Evolutionary conservation across 2,329 filamentous ascomycete genomes (phyloP).

Genomic region (Phaeosphaeriaceae sp.): DNA sequence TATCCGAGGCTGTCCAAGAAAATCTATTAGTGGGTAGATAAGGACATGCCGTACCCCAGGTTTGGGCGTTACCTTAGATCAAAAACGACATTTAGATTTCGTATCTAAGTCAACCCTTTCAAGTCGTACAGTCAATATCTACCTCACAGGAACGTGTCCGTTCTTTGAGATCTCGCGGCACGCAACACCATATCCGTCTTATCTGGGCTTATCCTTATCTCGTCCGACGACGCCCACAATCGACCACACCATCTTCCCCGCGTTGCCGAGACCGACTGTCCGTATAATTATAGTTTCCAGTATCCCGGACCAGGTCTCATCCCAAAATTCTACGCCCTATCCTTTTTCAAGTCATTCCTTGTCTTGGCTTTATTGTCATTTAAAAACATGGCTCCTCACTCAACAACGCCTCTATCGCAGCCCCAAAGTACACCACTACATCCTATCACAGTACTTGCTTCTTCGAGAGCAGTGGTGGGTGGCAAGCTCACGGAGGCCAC

Average conservation of each 20-base stretch:
- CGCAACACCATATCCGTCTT: constrained; percentile 29
- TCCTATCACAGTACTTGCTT: constrained; percentile 77
- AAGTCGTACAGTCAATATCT: background rate
- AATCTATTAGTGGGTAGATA: constrained; percentile 39
- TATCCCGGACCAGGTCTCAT: constrained; percentile 15
- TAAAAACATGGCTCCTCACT: constrained; percentile 47
- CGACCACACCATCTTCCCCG: constrained; percentile 25
- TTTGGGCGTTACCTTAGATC: constrained; percentile 31
- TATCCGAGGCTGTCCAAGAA: constrained; percentile 19
- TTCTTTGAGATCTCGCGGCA: constrained; percentile 15
- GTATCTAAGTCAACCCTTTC: constrained; percentile 5
- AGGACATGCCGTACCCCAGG: constrained; percentile 43
- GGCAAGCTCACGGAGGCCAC: constrained; percentile 81
- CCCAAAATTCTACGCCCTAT: constrained; percentile 6
- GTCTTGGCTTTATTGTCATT: constrained; percentile 1
- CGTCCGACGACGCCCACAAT: constrained; percentile 16
- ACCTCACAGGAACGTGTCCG: background rate
- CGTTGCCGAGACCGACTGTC: constrained; percentile 28
- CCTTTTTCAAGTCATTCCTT: constrained; percentile 11
- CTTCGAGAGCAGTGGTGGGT: constrained; percentile 80
- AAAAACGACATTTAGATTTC: constrained; percentile 8
- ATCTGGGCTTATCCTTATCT: constrained; percentile 45
- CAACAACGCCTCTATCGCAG: constrained; percentile 39
- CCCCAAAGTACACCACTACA: constrained; percentile 38
- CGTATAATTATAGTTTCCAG: constrained; percentile 26